These are phyloP conservation scores for Leptomonas seymouri DNA, from an alignment of 208 protist species.

Conservation along the genomic window DNA sequence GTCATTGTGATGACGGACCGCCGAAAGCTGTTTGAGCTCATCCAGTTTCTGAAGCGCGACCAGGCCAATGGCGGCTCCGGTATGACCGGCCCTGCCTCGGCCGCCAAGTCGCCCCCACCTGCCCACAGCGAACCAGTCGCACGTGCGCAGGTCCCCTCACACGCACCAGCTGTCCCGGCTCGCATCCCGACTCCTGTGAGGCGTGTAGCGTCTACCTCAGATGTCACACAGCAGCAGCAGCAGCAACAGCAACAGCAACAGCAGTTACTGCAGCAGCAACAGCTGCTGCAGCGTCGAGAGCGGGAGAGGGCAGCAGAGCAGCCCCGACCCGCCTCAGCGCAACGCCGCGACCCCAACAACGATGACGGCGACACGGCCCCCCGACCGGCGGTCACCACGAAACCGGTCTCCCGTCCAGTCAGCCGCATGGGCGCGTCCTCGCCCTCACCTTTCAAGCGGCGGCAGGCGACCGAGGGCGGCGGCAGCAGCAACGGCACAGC, in stretches of 20 bases:
- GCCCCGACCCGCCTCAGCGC: constrained; percentile 22
- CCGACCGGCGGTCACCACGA: constrained; percentile 25
- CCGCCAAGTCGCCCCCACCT: constrained; percentile 29
- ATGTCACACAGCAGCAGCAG: constrained; percentile 15
- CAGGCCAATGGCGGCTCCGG: constrained; percentile 32
- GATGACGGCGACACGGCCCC: constrained; percentile 36
- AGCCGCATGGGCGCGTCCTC: constrained; percentile 65
- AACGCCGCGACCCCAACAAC: constrained; percentile 58
- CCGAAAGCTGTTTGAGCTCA: constrained; percentile 93
- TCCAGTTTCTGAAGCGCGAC: constrained; percentile 90
- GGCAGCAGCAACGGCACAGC: constrained; percentile 28
- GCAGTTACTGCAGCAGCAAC: constrained; percentile 16
- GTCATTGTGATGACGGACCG: constrained; percentile 91
- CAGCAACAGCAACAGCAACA: constrained; percentile 20
- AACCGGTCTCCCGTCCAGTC: constrained; percentile 60
- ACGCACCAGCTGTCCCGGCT: constrained; percentile 23
- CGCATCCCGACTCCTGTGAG: constrained; percentile 34
- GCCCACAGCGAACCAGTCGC: constrained; percentile 24
- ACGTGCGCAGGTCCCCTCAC: constrained; percentile 20
- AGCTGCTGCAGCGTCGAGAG: constrained; percentile 23
- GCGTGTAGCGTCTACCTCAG: constrained; percentile 9
- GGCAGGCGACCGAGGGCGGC: constrained; percentile 27
- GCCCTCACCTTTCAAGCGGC: constrained; percentile 50
- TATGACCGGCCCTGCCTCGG: neutral
- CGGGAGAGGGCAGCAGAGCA: constrained; percentile 27